These are phyloP conservation scores for Gloeostereum incarnatum DNA, from an alignment of 768 basidiomycete species.

Conservation along the genomic window DNA sequence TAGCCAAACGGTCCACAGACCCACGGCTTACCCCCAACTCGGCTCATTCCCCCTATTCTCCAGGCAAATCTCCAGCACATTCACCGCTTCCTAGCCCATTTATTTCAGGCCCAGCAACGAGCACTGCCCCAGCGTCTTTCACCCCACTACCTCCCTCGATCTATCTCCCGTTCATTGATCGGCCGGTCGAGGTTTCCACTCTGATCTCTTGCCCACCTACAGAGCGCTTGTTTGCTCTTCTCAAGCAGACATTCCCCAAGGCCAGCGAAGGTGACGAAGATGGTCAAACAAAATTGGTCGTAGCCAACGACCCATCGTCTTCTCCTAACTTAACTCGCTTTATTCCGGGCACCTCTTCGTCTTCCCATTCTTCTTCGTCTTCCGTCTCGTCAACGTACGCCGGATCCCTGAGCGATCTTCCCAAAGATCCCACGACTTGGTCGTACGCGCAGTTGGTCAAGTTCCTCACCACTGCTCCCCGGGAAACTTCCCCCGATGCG, in stretches of 20 bases:
- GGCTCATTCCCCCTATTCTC: slow-evolving; percentile 11
- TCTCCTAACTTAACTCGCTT: slow-evolving; percentile 12
- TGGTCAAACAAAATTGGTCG: slow-evolving; percentile 5
- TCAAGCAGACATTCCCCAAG: slow-evolving; percentile 59
- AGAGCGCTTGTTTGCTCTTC: slow-evolving; percentile 60
- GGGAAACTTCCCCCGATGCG: slow-evolving; percentile 56
- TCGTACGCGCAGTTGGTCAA: slow-evolving; percentile 56
- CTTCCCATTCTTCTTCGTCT: slow-evolving; percentile 15
- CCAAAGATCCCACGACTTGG: slow-evolving; percentile 62
- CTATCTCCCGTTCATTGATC: slow-evolving; percentile 81
- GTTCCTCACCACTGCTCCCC: slow-evolving; percentile 59
- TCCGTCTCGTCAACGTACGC: slow-evolving; percentile 9
- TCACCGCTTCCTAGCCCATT: slow-evolving; percentile 12
- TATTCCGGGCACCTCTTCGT: slow-evolving; percentile 14
- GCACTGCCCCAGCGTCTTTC: slow-evolving; percentile 46
- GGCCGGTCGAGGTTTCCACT: slow-evolving; percentile 62
- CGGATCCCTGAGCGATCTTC: slow-evolving; percentile 13
- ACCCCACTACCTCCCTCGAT: slow-evolving; percentile 70
- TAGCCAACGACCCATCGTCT: slow-evolving; percentile 5
- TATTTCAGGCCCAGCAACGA: slow-evolving; percentile 10
- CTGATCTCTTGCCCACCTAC: slow-evolving; percentile 61
- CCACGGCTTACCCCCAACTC: slow-evolving; percentile 16
- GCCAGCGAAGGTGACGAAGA: slow-evolving; percentile 13
- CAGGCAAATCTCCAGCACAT: slow-evolving; percentile 15
- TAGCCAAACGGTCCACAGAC: slow-evolving; percentile 54